Conservation (phyloP, 805 yeast genomes). For the Ogataea trehalophila region DNA sequence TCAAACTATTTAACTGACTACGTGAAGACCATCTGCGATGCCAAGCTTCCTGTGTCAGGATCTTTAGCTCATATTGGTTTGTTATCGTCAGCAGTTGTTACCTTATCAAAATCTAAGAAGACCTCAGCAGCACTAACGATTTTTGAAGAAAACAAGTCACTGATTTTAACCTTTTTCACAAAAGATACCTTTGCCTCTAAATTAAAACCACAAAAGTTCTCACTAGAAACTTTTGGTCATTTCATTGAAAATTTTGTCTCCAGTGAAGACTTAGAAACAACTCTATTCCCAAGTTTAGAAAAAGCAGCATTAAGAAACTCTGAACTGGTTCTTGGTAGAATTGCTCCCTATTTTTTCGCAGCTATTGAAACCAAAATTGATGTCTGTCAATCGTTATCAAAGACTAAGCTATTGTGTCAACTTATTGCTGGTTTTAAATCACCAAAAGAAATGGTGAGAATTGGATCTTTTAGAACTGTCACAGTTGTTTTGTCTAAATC, state of each 20-base stretch:
- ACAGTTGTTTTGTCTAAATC: slow-evolving; percentile 19
- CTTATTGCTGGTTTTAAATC: slow-evolving; percentile 58
- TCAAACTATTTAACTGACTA: slow-evolving; percentile 2
- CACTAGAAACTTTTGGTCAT: slow-evolving; percentile 16
- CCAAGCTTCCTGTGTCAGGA: slow-evolving; percentile 19
- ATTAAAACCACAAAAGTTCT: slow-evolving; percentile 10
- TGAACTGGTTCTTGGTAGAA: slow-evolving; percentile 54
- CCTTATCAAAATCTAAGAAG: background rate
- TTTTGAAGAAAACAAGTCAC: slow-evolving; percentile 10
- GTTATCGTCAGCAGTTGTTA: slow-evolving; percentile 8
- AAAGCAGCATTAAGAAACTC: slow-evolving; percentile 76
- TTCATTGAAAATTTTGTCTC: slow-evolving; percentile 10
- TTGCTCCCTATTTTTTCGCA: slow-evolving; percentile 48
- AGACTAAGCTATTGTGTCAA: slow-evolving; percentile 44
- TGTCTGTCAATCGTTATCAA: slow-evolving; percentile 34
- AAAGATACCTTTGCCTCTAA: slow-evolving; percentile 35
- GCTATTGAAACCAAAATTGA: slow-evolving; percentile 32
- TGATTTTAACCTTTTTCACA: slow-evolving; percentile 27
- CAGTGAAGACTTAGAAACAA: slow-evolving; percentile 7
- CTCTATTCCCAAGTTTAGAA: slow-evolving; percentile 51
- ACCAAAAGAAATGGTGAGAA: slow-evolving; percentile 61
- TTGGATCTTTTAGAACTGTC: slow-evolving; percentile 38
- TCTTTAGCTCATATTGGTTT: slow-evolving; percentile 18
- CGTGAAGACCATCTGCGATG: slow-evolving; percentile 10
- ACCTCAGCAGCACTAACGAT: slow-evolving; percentile 4